Evolutionary conservation across 495 filamentous ascomycete genomes (phyloP).

Genomic region (Acidiella bohemica): DNA sequence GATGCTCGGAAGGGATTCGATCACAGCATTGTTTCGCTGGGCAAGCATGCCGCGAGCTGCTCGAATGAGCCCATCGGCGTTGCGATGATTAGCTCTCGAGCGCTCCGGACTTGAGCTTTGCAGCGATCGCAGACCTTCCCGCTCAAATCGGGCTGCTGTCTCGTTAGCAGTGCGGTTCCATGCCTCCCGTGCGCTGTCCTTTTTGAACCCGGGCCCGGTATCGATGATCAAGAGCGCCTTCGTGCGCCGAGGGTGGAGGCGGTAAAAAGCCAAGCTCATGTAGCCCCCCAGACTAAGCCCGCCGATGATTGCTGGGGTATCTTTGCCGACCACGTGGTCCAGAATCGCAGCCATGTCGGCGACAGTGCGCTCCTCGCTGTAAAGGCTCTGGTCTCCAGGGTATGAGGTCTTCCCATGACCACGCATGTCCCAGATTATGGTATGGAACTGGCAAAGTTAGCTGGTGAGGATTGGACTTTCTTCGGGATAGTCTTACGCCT

Average conservation of each 20-base stretch:
- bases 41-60: slow-evolving; percentile 19
- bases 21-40: slow-evolving; percentile 14
- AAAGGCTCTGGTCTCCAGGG: slow-evolving; percentile 12
- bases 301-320: slow-evolving; percentile 10
- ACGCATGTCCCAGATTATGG: slow-evolving; percentile 21
- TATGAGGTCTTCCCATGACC: slow-evolving; percentile 17
- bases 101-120: slow-evolving; percentile 11
- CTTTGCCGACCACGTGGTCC: slow-evolving; percentile 8
- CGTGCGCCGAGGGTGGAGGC: slow-evolving; percentile 9
- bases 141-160: slow-evolving; percentile 16
- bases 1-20: slow-evolving; percentile 14
- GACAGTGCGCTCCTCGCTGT: slow-evolving; percentile 20
- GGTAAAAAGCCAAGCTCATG: slow-evolving; percentile 21
- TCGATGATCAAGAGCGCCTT: slow-evolving; percentile 19
- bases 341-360: slow-evolving; percentile 18
- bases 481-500: slow-evolving; percentile 13
- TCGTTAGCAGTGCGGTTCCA: slow-evolving; percentile 18
- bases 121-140: slow-evolving; percentile 9
- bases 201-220: slow-evolving; percentile 22
- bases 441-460: too few relatives aligned
- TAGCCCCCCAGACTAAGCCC: slow-evolving; percentile 20
- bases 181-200: slow-evolving; percentile 15
- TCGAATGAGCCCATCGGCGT: slow-evolving; percentile 15
- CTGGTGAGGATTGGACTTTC: too few relatives aligned
- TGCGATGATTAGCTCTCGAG: slow-evolving; percentile 12